phyloP scores from a whole-genome alignment of 2,329 filamentous ascomycete species.

The Exophiala sp. region DNA sequence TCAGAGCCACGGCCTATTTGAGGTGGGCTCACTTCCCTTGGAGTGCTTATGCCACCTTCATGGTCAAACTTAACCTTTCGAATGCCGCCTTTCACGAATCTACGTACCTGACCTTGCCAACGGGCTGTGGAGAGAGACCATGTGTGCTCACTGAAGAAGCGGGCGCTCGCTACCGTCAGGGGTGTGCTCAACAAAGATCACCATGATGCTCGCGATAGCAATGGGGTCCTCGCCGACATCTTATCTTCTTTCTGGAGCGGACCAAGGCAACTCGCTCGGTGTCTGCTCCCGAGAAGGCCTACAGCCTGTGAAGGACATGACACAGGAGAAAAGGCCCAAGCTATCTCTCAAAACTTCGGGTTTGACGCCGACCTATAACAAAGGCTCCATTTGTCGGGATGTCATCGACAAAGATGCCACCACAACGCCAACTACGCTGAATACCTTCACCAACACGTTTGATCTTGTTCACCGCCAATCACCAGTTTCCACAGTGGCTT shows the following conservation, averaged over 20 bases:
- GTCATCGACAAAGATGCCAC: constrained; percentile 24
- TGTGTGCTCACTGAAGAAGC: background rate
- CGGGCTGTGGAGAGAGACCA: too few species aligned
- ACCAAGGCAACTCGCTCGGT: constrained; percentile 2
- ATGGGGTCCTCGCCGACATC: constrained; percentile 6
- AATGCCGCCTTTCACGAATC: background rate
- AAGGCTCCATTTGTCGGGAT: constrained; percentile 42
- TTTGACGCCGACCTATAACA: constrained; percentile 48
- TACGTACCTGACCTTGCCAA: constrained; percentile 7
- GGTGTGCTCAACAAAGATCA: background rate
- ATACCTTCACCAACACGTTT: constrained; percentile 58
- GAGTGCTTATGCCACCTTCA: constrained; percentile 1
- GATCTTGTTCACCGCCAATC: constrained; percentile 39
- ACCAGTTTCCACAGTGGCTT: constrained; percentile 34
- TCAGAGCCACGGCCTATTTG: background rate
- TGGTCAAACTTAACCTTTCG: background rate
- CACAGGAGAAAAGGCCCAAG: constrained; percentile 46
- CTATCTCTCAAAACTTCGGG: constrained; percentile 55
- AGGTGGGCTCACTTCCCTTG: background rate
- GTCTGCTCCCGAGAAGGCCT: constrained; percentile 7
- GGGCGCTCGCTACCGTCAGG: background rate
- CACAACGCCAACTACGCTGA: constrained; percentile 54
- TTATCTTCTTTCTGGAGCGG: constrained; percentile 15
- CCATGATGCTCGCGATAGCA: constrained; percentile 21
- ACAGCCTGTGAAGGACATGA: constrained; percentile 4